Evolutionary conservation across 345 rosid genomes (phyloP), one percentile per base, ranked within the genome.

Genomic region (Acer yangbiense): DNA sequence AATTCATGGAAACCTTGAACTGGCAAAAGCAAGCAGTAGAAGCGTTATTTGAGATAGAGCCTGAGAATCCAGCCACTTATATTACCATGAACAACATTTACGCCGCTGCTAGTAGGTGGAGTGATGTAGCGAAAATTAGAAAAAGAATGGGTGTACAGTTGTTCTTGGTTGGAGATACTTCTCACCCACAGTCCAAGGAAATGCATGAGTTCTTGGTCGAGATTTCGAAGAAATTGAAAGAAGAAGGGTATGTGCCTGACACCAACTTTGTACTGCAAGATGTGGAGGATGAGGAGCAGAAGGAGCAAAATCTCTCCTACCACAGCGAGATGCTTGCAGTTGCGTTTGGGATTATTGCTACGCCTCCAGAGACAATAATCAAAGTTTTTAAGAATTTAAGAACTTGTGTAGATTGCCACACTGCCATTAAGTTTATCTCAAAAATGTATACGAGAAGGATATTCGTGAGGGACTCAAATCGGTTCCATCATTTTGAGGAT

Each of bases 31-130:
- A 68, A 87, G 98, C 98, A 11, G 89, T 94, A 35, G 82, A 83
- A 77, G 95, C 94, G 78, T 85, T 95, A 76, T 88, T 93, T 44
- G 76, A 87, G 79, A 91, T 95, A 50, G 98, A 95, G 69, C 97
- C 95, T 0, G 88, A 90, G 78, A 95, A 95, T 79, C 94, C 98
- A 4, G 97, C 93, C 27, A 93, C 98, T 48, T 95, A 91, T 58
- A 89, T 95, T 61, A 93, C 98, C 32, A 84, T 95, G 92, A 95
- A 95, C 17, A 93, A 95, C 79, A 93, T 91, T 50, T 95, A 95
- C 74, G 98, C 97, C 12, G 79, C 86, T 21, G 90, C 90, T 67
- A 90, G 92, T 62, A 84, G 82, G 83, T 95, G 95, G 95, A 84
- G 77, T 52, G 98, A 93, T 68, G 97, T 88, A 65, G 83, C 90